These are phyloP conservation scores for Trichoderma lentiforme DNA, from an alignment of 2,329 filamentous ascomycete genomes.

Conservation along the genomic window DNA sequence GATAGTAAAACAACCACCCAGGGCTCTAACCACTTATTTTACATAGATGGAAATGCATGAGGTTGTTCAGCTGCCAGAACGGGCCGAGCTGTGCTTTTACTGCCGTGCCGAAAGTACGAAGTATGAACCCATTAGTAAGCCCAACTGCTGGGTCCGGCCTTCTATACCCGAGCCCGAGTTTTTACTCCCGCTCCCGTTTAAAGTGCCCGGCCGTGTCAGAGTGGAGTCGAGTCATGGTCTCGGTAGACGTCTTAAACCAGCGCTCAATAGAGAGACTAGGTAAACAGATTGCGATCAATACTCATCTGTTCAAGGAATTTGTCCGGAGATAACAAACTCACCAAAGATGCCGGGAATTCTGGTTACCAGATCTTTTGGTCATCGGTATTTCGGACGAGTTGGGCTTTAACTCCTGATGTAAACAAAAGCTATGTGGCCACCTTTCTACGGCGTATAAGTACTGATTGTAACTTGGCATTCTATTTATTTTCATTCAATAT, in stretches of 20 bases:
- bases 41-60: no score
- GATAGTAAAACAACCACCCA: no score
- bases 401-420: neutral
- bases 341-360: neutral
- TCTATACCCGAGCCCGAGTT: no score
- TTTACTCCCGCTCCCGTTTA: no score
- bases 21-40: no score
- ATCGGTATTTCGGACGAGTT: neutral
- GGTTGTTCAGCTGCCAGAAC: no score
- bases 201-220: neutral
- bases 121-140: neutral
- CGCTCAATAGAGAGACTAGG: neutral
- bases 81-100: no score
- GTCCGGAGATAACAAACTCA: neutral
- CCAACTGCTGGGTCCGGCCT: accelerated
- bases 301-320: neutral
- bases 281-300: neutral
- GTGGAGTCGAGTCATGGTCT: neutral
- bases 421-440: neutral
- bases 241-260: neutral
- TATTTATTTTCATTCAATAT: neutral
- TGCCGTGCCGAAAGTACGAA: neutral
- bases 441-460: neutral
- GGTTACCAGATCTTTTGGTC: neutral
- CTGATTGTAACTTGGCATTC: neutral